Evolutionary conservation across 2,329 filamentous ascomycete genomes (phyloP).

Genomic region (Clonostachys solani): DNA sequence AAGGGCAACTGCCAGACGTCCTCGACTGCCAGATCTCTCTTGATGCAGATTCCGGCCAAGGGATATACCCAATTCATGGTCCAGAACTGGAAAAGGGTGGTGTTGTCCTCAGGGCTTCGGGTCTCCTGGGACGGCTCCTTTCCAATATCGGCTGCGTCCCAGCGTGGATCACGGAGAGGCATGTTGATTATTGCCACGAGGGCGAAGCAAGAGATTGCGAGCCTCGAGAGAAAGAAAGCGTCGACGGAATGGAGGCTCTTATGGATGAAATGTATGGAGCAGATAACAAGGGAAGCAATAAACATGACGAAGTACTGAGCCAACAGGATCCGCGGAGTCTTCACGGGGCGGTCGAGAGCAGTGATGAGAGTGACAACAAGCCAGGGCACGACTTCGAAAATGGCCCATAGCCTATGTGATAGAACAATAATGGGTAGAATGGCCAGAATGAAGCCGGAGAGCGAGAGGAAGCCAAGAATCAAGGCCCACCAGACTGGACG

Average conservation of each 20-base stretch:
- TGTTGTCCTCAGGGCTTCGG: slow-evolving; percentile 74
- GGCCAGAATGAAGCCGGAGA: slow-evolving; percentile 26
- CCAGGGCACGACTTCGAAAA: slow-evolving; percentile 35
- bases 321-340: slow-evolving; percentile 34
- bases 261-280: slow-evolving; percentile 21
- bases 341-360: slow-evolving; percentile 28
- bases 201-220: slow-evolving; percentile 13
- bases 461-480: slow-evolving; percentile 21
- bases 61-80: slow-evolving; percentile 79
- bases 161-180: slow-evolving; percentile 28
- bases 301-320: slow-evolving; percentile 29
- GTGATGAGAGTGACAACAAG: slow-evolving; percentile 26
- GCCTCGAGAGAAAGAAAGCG: slow-evolving; percentile 13
- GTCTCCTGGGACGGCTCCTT: slow-evolving; percentile 27
- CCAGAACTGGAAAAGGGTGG: slow-evolving; percentile 81
- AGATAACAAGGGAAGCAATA: slow-evolving; percentile 18
- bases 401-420: slow-evolving; percentile 13
- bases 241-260: slow-evolving; percentile 10
- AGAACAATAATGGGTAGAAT: slow-evolving; percentile 19
- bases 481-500: slow-evolving; percentile 34
- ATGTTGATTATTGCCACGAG: slow-evolving; percentile 23
- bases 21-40: slow-evolving; percentile 65
- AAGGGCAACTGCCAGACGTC: slow-evolving; percentile 80
- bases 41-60: slow-evolving; percentile 61
- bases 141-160: slow-evolving; percentile 24